Evolutionary conservation across 768 basidiomycete genomes (phyloP), one percentile per base, ranked within the genome.

Genomic region (Nevesoporus exiguus): DNA sequence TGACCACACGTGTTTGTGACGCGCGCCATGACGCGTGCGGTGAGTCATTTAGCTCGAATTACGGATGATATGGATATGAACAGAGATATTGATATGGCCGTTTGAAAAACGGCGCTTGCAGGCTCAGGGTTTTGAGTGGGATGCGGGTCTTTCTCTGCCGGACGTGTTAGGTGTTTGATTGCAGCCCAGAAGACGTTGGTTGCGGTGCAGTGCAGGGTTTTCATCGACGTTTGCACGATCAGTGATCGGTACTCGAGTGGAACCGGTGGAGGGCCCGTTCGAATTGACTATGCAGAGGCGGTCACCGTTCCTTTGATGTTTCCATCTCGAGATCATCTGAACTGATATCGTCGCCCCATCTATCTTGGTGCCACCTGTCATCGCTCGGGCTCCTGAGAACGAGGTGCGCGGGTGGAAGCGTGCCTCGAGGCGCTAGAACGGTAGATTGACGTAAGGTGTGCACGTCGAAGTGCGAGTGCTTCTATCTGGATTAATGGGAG

Each of bases 1-100:
- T 60, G 54, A 50, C 21, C 27, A 60, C 59, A 61, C 59, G 59
- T 60, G 59, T 61, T 47, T 17, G n/a, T 46, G 58, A 61, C 52
- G 51, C 49, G 27, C 11, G 57, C 31, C 37, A 31, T 34, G 47
- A 52, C 48, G 49, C n/a, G 45, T 27, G 19, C 5, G 29, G 27
- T 13, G 17, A 4, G 42, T 44, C 49, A 30, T 41, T 17, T 36
- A 33, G 31, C 31, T 14, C 3, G 8, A 10, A 9, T 14, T 10
- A 30, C 30, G 30, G 30, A 30, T 30, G 30, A 30, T 5, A 17
- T 6, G 6, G 34, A 36, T 15, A n/a, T 36, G 34, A 17, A 36
- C 34, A 15, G 5, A 5, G 7, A 14, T 15, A 15, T 34, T 13
- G 33, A 34, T 34, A 17, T 36, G 34, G 34, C 34, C 15, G 34